These are phyloP conservation scores for Clonostachys rosea DNA, from an alignment of 2,329 filamentous ascomycete species.

Conservation along the genomic window DNA sequence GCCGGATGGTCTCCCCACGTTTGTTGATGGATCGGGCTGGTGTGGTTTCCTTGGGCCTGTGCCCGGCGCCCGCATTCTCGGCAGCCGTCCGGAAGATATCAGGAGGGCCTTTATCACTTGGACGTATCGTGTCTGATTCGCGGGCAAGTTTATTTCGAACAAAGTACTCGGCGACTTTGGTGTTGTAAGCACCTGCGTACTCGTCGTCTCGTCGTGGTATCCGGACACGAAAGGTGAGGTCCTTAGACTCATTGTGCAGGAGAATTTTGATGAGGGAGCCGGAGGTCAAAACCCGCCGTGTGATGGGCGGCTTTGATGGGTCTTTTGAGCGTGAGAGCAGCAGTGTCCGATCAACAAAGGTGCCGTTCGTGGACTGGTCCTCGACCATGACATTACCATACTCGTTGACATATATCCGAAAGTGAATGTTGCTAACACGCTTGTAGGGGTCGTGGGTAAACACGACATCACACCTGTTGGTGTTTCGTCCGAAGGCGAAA, in stretches of 20 bases:
- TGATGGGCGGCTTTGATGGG: constrained; percentile 21
- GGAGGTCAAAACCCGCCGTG: constrained; percentile 59
- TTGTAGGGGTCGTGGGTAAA: constrained; percentile 62
- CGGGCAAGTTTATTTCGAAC: constrained; percentile 19
- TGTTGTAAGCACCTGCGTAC: constrained; percentile 59
- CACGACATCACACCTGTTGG: constrained; percentile 64
- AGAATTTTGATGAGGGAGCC: constrained; percentile 71
- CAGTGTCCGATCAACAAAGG: constrained; percentile 71
- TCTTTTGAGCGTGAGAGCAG: constrained; percentile 42
- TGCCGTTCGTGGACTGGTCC: constrained; percentile 95
- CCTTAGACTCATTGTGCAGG: constrained; percentile 42
- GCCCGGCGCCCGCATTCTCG: background rate
- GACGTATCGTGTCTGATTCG: background rate
- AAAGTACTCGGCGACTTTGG: constrained; percentile 68
- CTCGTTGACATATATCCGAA: constrained; percentile 87
- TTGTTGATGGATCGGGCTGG: constrained; percentile 9
- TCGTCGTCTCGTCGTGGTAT: constrained; percentile 71
- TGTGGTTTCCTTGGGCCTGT: background rate
- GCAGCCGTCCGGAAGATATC: constrained; percentile 23
- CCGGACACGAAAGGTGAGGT: constrained; percentile 80
- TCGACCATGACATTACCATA: constrained; percentile 86
- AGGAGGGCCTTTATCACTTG: constrained; percentile 27
- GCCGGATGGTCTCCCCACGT: constrained; percentile 22
- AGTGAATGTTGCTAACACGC: constrained; percentile 91
- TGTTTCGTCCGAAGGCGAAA: constrained; percentile 83